Percentiles rank a stretch among this genome's conserved stretches.
Conservation (phyloP, 169 alveolate species). For the Pseudocohnilembus persalinus region DNA sequence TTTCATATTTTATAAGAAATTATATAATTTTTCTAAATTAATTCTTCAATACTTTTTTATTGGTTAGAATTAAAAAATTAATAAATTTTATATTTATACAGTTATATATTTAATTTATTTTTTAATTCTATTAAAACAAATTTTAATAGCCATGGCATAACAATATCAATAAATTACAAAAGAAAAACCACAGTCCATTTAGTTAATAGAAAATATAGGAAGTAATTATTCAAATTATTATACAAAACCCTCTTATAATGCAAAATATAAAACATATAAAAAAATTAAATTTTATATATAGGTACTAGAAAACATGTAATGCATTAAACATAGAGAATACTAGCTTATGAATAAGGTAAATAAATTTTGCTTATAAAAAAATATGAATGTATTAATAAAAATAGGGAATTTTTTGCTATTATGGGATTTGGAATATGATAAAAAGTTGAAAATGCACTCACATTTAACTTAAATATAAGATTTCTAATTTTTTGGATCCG, state of each 20-base stretch:
- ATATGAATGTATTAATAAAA: no score
- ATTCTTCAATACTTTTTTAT: no score
- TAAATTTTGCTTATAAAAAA: no score
- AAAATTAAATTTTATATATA: no score
- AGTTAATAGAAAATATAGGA: not conserved
- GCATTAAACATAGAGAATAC: not conserved
- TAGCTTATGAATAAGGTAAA: not conserved
- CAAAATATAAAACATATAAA: no score
- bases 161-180: not conserved
- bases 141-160: no score
- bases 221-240: no score
- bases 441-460: not conserved
- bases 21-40: no score
- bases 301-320: not conserved
- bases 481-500: not conserved
- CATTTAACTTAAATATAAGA: not conserved
- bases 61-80: no score
- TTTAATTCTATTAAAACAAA: no score
- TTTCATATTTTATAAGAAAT: not conserved
- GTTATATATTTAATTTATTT: no score
- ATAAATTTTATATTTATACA: no score
- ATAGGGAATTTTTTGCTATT: not conserved
- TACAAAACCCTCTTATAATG: not conserved
- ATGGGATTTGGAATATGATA: not conserved
- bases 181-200: not conserved